Evolutionary conservation across 305 asterid species (phyloP), one percentile per base, ranked within the genome.

Genomic region (Nicotiana rustica): DNA sequence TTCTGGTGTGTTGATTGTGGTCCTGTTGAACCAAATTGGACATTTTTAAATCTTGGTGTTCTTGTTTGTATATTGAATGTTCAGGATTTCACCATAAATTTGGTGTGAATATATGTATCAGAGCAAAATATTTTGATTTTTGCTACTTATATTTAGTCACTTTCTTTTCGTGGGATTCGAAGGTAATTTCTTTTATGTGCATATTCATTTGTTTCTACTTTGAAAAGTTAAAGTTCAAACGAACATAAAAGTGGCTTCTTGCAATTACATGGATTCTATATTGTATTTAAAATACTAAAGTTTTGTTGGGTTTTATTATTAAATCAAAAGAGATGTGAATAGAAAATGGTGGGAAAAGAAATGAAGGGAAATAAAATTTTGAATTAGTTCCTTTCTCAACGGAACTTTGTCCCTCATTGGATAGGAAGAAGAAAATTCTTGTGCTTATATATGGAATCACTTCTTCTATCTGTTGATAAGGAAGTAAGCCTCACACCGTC

Each of bases 71-170:
- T 97, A 97, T 97, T 19, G 99, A 97, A 86, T 97, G 99, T 89
- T 97, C 99, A 0, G 99, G 99, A 33, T 99, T 97, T 85, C 99
- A 97, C 84, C 99, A 99, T 80, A 97, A 97, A 86, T 97, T 97
- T 80, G 99, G 99, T 49, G 99, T 95, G 82, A 99, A 97, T 90
- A 33, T 33, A 33, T 33, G 92, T 97, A 89, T 97, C 99, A 77
- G 95, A 97, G 99, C 99, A 95, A 90, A 77, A 80, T 69, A 3
- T 52, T 62, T 62, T 1, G 17, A 76, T 47, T 64, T 70, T 59
- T 59, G 57, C 18, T 56, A 70, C 4, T n/a, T 29, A 19, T 31
- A 3, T 19, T 67, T 35, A 25, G 65, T 36, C 61, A 25, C 15
- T n/a, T 44, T 21, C 44, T 67, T 12, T 55, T 7, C 4, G 62